Evolutionary conservation across 2,329 filamentous ascomycete species (phyloP).

Genomic region (Diaporthe vexans): DNA sequence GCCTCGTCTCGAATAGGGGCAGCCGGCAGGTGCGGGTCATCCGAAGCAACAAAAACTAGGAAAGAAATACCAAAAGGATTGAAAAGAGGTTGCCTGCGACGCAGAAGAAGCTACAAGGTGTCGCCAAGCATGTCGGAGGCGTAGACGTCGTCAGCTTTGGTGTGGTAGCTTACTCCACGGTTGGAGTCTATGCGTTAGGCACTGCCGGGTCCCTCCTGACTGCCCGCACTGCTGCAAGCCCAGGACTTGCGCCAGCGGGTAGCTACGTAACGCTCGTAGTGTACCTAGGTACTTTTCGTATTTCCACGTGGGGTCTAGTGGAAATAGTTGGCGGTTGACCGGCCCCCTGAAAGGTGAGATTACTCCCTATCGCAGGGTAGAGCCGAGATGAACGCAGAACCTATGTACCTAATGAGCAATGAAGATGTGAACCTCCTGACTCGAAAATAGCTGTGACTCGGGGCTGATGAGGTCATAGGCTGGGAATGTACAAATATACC

Average conservation of each 20-base stretch:
- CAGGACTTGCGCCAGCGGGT: background rate
- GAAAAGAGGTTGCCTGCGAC: background rate
- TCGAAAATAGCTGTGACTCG: conserved; percentile 12
- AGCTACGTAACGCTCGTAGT: background rate
- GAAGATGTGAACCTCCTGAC: conserved; percentile 10
- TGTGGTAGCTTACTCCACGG: background rate
- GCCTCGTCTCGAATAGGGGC: conserved; percentile 23
- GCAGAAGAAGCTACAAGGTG: background rate
- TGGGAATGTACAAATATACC: background rate
- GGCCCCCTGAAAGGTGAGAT: conserved; percentile 34
- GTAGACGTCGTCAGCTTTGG: background rate
- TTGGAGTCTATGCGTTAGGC: conserved; percentile 7
- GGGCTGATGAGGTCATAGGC: background rate
- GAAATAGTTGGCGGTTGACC: conserved; percentile 1
- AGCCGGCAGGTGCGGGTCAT: background rate
- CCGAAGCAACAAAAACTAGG: background rate
- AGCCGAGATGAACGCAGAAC: conserved; percentile 32
- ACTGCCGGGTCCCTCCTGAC: background rate
- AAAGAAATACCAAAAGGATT: background rate
- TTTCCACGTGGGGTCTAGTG: conserved; percentile 13
- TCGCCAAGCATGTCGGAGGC: background rate
- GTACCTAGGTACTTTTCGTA: no score
- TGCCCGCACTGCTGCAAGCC: background rate
- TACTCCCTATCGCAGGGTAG: conserved; percentile 12
- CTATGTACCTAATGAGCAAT: background rate